Base-by-base conservation (phyloP, 495 filamentous ascomycete species). In the Penicillium robsamsonii region DNA sequence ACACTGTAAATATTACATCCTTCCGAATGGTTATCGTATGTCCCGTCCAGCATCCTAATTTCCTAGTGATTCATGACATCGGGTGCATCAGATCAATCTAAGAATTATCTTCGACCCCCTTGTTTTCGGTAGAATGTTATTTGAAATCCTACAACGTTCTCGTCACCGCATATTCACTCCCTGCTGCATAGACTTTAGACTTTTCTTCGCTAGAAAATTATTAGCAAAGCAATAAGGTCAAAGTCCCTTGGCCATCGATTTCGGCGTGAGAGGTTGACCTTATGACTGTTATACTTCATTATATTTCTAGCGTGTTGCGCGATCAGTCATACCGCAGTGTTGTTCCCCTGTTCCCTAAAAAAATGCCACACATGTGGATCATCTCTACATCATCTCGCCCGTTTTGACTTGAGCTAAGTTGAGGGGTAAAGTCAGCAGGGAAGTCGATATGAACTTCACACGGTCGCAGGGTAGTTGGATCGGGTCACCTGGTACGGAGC, bases 401-500 rank as follows among this genome's bases (percentile, higher is more conserved):
- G 44, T 6, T 15, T 5, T 47, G 13, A 11, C 4, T 18, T 4
- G 45, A 33, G 27, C 9, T 33, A 49, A 22, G 2, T n/a, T 33
- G 46, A 49, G 30, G 24, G 49, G 35, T 43, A 12, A 6, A 43
- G 24, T 43, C 15, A 51, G 46, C 30, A 29, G 46, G 37, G 35
- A 41, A 27, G 25, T 27, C 6, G 11, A 3, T 27, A 40, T 30
- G 37, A 52, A 38, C n/a, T 43, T 42, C n/a, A 42, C 0, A 31
- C 37, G 37, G 49, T 42, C 37, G 49, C 22, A 5, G 17, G 13
- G 13, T 31, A 31, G 9, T 37, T 13, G 13, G 13, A 10, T 10
- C 30, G 9, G 33, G 13, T 37, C 33, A 37, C 33, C 33, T 37
- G 13, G 33, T 37, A 31, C 30, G 13, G 33, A 37, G 12, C 9